phyloP scores from a whole-genome alignment of 352 stramenopile species.

The Pythium brachiatum region DNA sequence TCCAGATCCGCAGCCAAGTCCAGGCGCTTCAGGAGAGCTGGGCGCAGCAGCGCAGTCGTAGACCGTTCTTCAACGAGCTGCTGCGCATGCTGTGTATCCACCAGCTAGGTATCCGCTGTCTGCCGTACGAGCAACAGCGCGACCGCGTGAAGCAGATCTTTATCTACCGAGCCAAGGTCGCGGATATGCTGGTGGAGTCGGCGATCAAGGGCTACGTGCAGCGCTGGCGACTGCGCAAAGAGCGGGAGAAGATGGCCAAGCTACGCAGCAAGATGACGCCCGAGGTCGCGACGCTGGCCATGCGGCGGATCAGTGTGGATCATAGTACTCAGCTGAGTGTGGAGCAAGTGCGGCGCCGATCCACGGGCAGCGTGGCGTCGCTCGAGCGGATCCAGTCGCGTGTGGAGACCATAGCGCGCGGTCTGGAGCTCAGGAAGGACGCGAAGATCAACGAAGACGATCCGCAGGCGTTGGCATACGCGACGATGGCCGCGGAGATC shows the following conservation, averaged over 20 bases:
- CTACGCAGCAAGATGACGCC: conserved; percentile 25
- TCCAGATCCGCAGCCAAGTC: conserved; percentile 66
- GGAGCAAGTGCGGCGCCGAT: neutral
- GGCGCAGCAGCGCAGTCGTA: conserved; percentile 30
- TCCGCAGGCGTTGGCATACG: neutral
- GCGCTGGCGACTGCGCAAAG: conserved; percentile 42
- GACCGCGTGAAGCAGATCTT: conserved; percentile 86
- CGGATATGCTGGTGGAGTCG: conserved; percentile 73
- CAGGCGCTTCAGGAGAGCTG: conserved; percentile 47
- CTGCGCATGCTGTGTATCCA: conserved; percentile 75
- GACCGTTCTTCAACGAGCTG: conserved; percentile 77
- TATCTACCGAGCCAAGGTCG: conserved; percentile 73
- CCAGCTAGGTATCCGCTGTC: conserved; percentile 71
- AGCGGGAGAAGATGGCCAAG: conserved; percentile 10
- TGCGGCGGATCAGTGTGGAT: neutral
- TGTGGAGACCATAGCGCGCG: neutral
- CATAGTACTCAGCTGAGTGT: neutral
- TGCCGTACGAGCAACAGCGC: conserved; percentile 78
- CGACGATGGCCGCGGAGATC: neutral
- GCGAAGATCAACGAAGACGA: too few species aligned
- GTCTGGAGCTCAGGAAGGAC: too few species aligned
- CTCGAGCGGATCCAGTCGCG: neutral
- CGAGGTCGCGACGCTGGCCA: conserved; percentile 12
- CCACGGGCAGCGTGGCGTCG: neutral
- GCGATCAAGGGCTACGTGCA: conserved; percentile 63